Evolutionary conservation across 805 yeast genomes (phyloP).

Genomic region (Nakazawaea ambrosiae): DNA sequence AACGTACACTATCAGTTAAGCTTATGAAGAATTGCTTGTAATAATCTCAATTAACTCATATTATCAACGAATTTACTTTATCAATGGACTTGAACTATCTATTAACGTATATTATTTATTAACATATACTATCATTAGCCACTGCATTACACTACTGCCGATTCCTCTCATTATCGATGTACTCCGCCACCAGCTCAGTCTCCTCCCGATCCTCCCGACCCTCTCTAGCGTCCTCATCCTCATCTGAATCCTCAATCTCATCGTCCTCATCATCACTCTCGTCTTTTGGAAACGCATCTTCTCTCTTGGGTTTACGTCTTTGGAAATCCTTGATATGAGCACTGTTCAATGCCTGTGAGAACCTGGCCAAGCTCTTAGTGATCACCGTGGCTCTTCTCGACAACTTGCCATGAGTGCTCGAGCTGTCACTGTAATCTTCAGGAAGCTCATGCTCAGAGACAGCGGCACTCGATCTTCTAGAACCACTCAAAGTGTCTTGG

Average conservation of each 20-base stretch:
- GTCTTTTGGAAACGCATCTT: constrained; percentile 28
- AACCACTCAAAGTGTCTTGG: neutral
- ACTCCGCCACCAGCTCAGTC: neutral
- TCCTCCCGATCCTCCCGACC: neutral
- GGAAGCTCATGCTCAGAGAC: no score
- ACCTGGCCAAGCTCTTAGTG: constrained; percentile 27
- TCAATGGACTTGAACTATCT: no score
- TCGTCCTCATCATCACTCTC: constrained; percentile 25
- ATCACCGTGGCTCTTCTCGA: constrained; percentile 5
- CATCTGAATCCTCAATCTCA: constrained; percentile 14
- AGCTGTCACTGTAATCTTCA: neutral
- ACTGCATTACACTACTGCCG: no score
- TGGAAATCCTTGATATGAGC: constrained; percentile 88
- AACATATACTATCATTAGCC: no score
- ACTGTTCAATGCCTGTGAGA: constrained; percentile 52
- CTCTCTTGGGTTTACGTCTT: constrained; percentile 38
- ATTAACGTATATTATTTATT: no score
- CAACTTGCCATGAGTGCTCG: neutral
- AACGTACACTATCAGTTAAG: no score
- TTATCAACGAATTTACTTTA: no score
- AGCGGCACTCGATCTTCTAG: neutral
- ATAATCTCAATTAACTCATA: no score
- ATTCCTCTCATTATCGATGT: neutral
- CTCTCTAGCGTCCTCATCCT: constrained; percentile 2
- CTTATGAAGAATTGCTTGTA: no score